Evolutionary conservation across 352 stramenopile genomes (phyloP).

Genomic region (Pythium aristosporum): DNA sequence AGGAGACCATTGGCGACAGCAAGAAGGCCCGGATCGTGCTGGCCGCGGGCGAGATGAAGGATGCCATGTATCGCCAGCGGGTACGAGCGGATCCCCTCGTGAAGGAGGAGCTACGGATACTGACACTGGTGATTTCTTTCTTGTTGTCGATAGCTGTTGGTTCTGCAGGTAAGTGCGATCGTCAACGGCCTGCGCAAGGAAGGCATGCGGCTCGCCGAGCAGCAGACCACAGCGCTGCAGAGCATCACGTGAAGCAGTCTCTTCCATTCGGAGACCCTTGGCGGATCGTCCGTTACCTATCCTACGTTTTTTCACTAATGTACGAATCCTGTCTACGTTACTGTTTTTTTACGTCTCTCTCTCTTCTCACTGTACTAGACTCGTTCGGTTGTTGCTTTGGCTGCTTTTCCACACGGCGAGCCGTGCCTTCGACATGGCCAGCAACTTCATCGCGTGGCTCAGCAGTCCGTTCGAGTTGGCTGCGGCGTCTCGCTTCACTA

Average conservation of each 20-base stretch:
- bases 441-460: slow-evolving; percentile 14
- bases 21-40: slow-evolving; percentile 37
- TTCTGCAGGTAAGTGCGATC: slow-evolving; percentile 60
- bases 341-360: too few relatives aligned
- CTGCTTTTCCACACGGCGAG: slow-evolving; percentile 19
- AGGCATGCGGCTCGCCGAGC: slow-evolving; percentile 65
- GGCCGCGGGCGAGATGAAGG: slow-evolving; percentile 45
- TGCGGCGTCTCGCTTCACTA: not conserved
- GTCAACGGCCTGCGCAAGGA: slow-evolving; percentile 71
- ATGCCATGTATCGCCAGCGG: slow-evolving; percentile 46
- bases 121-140: not conserved
- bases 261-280: slow-evolving; percentile 6
- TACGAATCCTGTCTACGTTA: not conserved
- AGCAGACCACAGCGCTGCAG: slow-evolving; percentile 70
- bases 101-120: not conserved
- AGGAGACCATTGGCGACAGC: slow-evolving; percentile 45
- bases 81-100: slow-evolving; percentile 20
- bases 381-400: slow-evolving; percentile 4
- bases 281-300: too few relatives aligned
- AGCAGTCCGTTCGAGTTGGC: slow-evolving; percentile 5
- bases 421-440: slow-evolving; percentile 11
- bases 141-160: slow-evolving; percentile 39
- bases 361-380: slow-evolving; percentile 1
- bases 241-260: slow-evolving; percentile 40
- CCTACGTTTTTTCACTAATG: not conserved